Evolutionary conservation across 129 eudicot species (phyloP).

Genomic region (Chrysanthemum lavandulifolium): DNA sequence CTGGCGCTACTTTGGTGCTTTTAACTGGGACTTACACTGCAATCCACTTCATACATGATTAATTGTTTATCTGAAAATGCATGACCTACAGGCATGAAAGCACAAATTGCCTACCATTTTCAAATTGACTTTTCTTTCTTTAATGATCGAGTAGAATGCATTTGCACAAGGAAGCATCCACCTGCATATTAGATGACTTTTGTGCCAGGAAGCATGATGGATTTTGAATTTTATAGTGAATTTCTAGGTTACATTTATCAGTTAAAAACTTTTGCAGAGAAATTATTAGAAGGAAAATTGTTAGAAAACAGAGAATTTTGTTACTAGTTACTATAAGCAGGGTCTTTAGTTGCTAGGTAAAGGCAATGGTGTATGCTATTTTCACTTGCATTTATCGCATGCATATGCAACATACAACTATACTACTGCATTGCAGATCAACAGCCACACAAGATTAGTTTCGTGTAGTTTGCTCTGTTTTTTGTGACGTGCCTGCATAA

Average conservation of each 20-base stretch:
- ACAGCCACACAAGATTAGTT: neutral
- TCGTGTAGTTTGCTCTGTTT: conserved; percentile 1
- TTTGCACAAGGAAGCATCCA: conserved; percentile 2
- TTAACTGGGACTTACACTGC: conserved; percentile 26
- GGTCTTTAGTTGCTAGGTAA: neutral
- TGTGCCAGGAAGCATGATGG: no score
- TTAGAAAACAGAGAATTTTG: neutral
- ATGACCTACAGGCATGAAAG: conserved; percentile 15
- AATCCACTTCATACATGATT: conserved; percentile 27
- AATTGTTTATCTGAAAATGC: conserved; percentile 20
- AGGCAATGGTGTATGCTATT: neutral
- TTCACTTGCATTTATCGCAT: conserved; percentile 7
- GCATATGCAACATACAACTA: conserved; percentile 3
- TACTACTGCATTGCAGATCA: conserved; percentile 3
- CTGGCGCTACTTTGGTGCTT: conserved; percentile 40
- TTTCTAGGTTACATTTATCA: no score
- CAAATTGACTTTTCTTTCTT: neutral
- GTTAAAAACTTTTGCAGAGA: neutral
- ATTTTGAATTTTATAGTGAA: no score
- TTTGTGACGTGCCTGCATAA: conserved; percentile 10
- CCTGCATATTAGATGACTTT: neutral
- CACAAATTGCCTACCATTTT: conserved; percentile 7
- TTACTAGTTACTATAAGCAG: neutral
- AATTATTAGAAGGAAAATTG: neutral
- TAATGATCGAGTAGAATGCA: neutral